phyloP scores from a whole-genome alignment of 108 stramenopile species.

The Cyclotella baltica region DNA sequence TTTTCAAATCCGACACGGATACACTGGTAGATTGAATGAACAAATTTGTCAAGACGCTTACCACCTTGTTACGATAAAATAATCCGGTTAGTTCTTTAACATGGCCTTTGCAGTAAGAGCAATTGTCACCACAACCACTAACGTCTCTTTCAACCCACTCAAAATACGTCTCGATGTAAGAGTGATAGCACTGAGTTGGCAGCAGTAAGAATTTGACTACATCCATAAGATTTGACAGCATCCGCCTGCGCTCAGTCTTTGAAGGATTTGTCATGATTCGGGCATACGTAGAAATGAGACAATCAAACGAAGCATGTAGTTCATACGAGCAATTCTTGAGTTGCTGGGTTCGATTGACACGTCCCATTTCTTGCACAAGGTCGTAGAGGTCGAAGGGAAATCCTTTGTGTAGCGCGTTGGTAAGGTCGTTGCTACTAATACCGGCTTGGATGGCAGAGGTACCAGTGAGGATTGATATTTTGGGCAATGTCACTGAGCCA shows the following conservation, averaged over 20 bases:
- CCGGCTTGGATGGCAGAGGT: conserved; percentile 1
- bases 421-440: conserved; percentile 15
- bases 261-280: conserved; percentile 1
- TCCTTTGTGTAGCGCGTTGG: background rate
- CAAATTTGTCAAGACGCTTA: background rate
- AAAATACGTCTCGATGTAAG: conserved; percentile 4
- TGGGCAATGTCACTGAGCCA: background rate
- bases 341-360: background rate
- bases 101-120: conserved; percentile 5
- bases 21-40: background rate
- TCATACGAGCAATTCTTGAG: background rate
- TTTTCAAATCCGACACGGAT: background rate
- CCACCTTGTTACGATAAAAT: background rate
- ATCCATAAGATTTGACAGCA: background rate
- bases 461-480: conserved; percentile 10
- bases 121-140: conserved; percentile 4
- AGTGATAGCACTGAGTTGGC: conserved; percentile 5
- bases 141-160: background rate
- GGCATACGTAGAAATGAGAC: background rate
- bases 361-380: conserved; percentile 18
- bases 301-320: background rate
- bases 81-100: background rate
- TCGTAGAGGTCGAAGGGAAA: conserved; percentile 1
- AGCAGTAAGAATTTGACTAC: background rate
- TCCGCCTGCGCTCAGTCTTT: background rate